Conservation (phyloP, 1,284 basidiomycete genomes). For the Ustilago trichophora region DNA sequence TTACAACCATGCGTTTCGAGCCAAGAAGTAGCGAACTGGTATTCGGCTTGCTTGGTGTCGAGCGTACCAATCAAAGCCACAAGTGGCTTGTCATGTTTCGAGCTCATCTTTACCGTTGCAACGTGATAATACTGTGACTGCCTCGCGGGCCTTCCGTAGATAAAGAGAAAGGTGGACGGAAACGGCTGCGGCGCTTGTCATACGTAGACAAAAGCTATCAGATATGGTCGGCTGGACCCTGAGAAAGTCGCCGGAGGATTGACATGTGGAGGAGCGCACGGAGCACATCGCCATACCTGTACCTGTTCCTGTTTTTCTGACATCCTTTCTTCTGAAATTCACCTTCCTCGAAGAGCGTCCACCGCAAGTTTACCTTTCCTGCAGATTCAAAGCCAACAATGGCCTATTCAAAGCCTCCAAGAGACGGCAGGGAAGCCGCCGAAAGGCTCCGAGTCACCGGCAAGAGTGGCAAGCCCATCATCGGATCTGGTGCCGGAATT, state of each 20-base stretch:
- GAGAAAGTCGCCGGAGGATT: neutral
- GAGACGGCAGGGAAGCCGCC: constrained; percentile 34
- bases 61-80: constrained; percentile 42
- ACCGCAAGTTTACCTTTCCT: no score
- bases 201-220: no score
- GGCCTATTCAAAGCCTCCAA: constrained; percentile 24
- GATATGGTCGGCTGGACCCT: neutral
- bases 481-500: constrained; percentile 45
- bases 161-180: no score
- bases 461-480: constrained; percentile 34
- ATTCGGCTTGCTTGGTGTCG: constrained; percentile 41
- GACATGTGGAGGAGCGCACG: neutral
- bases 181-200: no score
- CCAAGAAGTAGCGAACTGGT: constrained; percentile 25
- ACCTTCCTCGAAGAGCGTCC: no score
- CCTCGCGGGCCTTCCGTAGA: neutral
- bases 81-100: constrained; percentile 10
- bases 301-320: no score
- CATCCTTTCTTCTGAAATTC: no score
- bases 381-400: constrained; percentile 2
- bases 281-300: no score
- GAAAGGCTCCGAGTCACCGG: constrained; percentile 22
- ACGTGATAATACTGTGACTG: neutral
- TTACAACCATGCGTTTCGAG: constrained; percentile 22
- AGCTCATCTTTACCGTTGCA: neutral